These are phyloP conservation scores for Acidiella bohemica DNA, from an alignment of 495 filamentous ascomycete species.

Conservation along the genomic window DNA sequence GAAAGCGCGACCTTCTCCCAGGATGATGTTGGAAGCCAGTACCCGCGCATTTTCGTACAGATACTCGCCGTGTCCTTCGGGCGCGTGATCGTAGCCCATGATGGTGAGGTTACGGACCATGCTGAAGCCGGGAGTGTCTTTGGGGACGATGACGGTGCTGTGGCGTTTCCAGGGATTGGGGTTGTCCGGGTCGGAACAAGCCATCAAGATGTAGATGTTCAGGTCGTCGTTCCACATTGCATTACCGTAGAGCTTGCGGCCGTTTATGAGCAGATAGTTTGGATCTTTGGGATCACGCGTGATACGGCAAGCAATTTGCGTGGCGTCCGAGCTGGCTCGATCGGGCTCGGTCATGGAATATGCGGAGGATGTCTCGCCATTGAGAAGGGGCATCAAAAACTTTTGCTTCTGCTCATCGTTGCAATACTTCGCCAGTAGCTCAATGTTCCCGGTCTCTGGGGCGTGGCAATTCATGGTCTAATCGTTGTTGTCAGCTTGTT, in stretches of 20 bases:
- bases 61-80: slow-evolving; percentile 33
- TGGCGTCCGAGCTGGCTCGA: slow-evolving; percentile 31
- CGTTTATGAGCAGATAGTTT: slow-evolving; percentile 30
- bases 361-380: slow-evolving; percentile 28
- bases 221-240: slow-evolving; percentile 27
- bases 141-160: slow-evolving; percentile 29
- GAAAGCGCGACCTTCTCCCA: slow-evolving; percentile 33
- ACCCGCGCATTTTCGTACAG: slow-evolving; percentile 31
- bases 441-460: slow-evolving; percentile 34
- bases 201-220: slow-evolving; percentile 33
- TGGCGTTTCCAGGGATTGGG: slow-evolving; percentile 29
- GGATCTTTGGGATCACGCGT: slow-evolving; percentile 21
- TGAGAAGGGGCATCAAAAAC: slow-evolving; percentile 31
- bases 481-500: too few relatives aligned
- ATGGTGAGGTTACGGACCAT: slow-evolving; percentile 31
- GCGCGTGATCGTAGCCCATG: slow-evolving; percentile 33
- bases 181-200: slow-evolving; percentile 30
- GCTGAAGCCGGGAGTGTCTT: slow-evolving; percentile 25
- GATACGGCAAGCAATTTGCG: slow-evolving; percentile 28
- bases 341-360: slow-evolving; percentile 34
- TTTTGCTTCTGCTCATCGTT: slow-evolving; percentile 31
- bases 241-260: slow-evolving; percentile 33
- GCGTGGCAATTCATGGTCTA: slow-evolving; percentile 34
- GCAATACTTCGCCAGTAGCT: slow-evolving; percentile 34
- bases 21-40: slow-evolving; percentile 30